Evolutionary conservation across 1,284 basidiomycete genomes (phyloP).

Genomic region (Schizophyllum commune): DNA sequence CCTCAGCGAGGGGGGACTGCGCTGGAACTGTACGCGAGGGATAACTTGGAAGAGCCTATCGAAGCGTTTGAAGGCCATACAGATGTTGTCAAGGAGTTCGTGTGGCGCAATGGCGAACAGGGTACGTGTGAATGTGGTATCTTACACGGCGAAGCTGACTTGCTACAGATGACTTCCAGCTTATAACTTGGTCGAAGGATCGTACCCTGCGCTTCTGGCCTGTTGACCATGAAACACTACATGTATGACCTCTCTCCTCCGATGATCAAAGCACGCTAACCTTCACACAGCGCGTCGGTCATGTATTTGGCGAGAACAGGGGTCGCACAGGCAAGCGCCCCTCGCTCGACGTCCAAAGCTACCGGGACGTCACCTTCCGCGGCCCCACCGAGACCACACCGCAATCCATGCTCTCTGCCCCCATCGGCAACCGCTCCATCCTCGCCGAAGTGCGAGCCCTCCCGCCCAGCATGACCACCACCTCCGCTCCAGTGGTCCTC

Average conservation of each 20-base stretch:
- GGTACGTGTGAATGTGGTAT: too few species aligned
- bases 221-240: constrained; percentile 62
- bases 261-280: background rate
- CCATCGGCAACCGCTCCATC: constrained; percentile 57
- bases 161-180: constrained; percentile 73
- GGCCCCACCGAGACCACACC: constrained; percentile 36
- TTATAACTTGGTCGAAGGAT: constrained; percentile 97
- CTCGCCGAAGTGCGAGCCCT: constrained; percentile 61
- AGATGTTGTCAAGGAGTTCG: constrained; percentile 96
- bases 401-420: constrained; percentile 42
- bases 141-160: constrained; percentile 35
- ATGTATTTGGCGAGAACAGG: background rate
- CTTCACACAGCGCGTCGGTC: background rate
- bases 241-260: constrained; percentile 47
- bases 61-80: constrained; percentile 83
- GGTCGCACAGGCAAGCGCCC: background rate
- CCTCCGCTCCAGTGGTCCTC: background rate
- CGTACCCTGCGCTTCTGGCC: constrained; percentile 92
- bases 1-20: constrained; percentile 85
- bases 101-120: constrained; percentile 64
- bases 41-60: constrained; percentile 38
- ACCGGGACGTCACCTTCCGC: constrained; percentile 37
- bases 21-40: constrained; percentile 75
- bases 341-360: constrained; percentile 11
- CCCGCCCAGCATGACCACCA: background rate